These are phyloP conservation scores for Pichiaceae sp. DNA, from an alignment of 1,139 yeast species.

Conservation along the genomic window DNA sequence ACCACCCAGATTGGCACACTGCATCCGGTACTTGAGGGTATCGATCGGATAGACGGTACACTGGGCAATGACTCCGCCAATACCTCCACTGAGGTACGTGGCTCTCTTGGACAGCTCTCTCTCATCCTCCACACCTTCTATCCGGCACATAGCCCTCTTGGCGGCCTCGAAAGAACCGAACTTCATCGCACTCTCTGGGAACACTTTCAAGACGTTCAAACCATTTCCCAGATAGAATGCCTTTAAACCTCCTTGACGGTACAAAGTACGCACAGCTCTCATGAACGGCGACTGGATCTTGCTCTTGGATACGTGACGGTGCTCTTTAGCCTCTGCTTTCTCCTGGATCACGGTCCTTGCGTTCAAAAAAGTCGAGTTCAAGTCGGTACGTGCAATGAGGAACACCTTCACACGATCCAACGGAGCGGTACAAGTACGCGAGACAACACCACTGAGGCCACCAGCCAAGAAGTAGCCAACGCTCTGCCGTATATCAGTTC, in stretches of 20 bases:
- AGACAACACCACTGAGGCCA: conserved; percentile 90
- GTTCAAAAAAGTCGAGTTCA: conserved; percentile 58
- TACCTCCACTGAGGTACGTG: conserved; percentile 88
- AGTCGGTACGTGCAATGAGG: conserved; percentile 83
- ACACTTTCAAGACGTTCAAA: conserved; percentile 82
- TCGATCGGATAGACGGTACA: conserved; percentile 94
- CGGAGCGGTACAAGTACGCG: conserved; percentile 97
- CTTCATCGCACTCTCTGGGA: conserved; percentile 96
- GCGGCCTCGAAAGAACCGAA: conserved; percentile 92
- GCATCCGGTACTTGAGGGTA: conserved; percentile 78
- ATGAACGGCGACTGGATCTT: conserved; percentile 58
- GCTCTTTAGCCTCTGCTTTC: conserved; percentile 27
- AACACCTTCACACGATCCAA: conserved; percentile 91
- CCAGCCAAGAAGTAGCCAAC: conserved; percentile 91
- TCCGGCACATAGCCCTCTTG: conserved; percentile 60
- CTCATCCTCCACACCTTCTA: conserved; percentile 74
- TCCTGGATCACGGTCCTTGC: conserved; percentile 42
- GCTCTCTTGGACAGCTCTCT: conserved; percentile 65
- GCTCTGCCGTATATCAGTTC: conserved; percentile 72
- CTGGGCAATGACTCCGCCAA: conserved; percentile 93
- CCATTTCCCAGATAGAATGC: conserved; percentile 96
- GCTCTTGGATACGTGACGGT: conserved; percentile 24
- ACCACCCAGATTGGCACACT: conserved; percentile 65
- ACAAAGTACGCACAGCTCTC: conserved; percentile 74
- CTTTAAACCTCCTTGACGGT: conserved; percentile 80